Evolutionary conservation across 1,139 yeast genomes (phyloP), one percentile per base, ranked within the genome.

Genomic region (Kodamaea suecica): DNA sequence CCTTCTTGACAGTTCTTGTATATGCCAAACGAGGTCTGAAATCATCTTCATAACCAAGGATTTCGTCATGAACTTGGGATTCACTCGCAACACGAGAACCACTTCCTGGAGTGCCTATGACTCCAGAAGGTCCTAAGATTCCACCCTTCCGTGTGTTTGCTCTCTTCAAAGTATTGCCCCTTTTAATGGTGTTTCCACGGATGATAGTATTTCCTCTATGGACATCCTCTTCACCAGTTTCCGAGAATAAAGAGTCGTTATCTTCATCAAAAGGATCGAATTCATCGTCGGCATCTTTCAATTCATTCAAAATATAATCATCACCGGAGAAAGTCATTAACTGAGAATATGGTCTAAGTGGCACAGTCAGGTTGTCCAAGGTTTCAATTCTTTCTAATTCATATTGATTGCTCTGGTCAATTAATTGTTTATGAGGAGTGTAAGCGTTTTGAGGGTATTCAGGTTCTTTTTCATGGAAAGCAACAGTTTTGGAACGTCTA

Each of bases 1-100:
- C 80, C 43, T 66, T 65, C 47, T 67, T 73, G 49, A 70, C 63
- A 30, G 78, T 75, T 39, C 66, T 66, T 21, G 73, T 65, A 44
- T 70, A 70, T 42, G 63, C 64, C 37, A 70, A 58, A 29, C 66
- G 57, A 1, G 76, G 75, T 33, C 57, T 56, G 49, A 63, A 68
- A 44, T 66, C 66, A 37, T 63, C 72, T 12, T 62, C 70, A 30
- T 63, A 70, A 15, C 11, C 25, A 12, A 23, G 26, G n/a, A 23
- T n/a, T 13, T 27, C 29, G 31, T 29, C 16, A 17, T 29, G 12
- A n/a, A 14, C 15, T n/a, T n/a, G n/a, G n/a, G n/a, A n/a, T n/a
- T n/a, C n/a, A n/a, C n/a, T n/a, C n/a, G n/a, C n/a, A n/a, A n/a
- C n/a, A n/a, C n/a, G n/a, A n/a, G n/a, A n/a, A n/a, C n/a, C n/a